Base-by-base conservation (phyloP, 345 rosid species). In the Euclidium syriacum region DNA sequence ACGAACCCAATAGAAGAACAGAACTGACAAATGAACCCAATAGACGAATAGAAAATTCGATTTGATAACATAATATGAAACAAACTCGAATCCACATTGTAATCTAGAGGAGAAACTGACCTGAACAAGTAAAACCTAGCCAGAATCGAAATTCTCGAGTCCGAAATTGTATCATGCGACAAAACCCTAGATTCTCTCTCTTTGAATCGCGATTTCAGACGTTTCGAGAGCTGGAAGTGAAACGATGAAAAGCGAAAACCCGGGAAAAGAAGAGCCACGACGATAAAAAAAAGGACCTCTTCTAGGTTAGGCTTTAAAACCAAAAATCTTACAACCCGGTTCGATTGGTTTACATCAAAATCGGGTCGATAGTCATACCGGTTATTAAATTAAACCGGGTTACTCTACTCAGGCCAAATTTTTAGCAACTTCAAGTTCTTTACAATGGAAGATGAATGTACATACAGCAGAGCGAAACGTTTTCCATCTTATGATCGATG, bases 181-280 rank as follows among this genome's bases (percentile, higher is more conserved):
- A 27, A 52, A 62, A 16, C 58, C 68, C 68, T 46, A 62, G 48
- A 43, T 14, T 6, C 48, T 49, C 67, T 23, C 59, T 20, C 7
- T 34, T 11, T 16, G 34, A 39, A 20, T 20, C 6, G 60, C 46
- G 26, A 30, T 24, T 52, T 30, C 32, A 47, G 27, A 17, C 6
- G 7, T 55, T 18, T 46, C 1, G 18, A 46, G 65, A 57, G 49
- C 25, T 35, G 23, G 20, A 15, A 49, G 52, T 20, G 42, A 50
- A 67, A 67, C 35, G 52, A 59, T 6, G 66, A 32, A 17, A 43
- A 44, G 56, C 41, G 73, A 69, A 68, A 61, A 44, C 62, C 74
- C 74, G 74, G 63, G 68, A 70, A 70, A 70, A 3, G 4, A 30
- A 11, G 6, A 30, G 12, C 7, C 40, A 47, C 64, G 64, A 26